Base-by-base conservation (phyloP, 148 eudicot genomes). In the Talinum fruticosum region DNA sequence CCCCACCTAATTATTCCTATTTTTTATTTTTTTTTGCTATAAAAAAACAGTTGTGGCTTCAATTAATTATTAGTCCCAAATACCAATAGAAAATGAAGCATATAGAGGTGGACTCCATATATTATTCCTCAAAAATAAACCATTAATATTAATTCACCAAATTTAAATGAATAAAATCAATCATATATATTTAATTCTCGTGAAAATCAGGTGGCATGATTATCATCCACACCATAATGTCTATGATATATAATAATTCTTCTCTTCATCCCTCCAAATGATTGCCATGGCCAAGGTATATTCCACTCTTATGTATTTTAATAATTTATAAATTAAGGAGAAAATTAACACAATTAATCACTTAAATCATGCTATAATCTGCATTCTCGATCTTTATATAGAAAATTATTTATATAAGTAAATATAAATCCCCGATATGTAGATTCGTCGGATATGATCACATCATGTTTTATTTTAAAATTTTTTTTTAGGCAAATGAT, bases 241-340 rank as follows among this genome's bases (percentile, higher is more conserved):
- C 53, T 44, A 72, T n/a, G n/a, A n/a, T n/a, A n/a, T n/a, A 5
- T 54, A 26, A 6, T 10, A 54, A 54, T 2, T 54, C 24, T 54
- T 54, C 36, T 49, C 62, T 16, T 71, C 57, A 71, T 45, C 74
- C 59, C 5, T 71, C 29, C 75, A 72, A 72, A 72, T 72, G 64
- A 51, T 72, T 72, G 75, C 33, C 21, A 16, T 26, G 54, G 54
- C 53, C 54, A 70, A 38, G 23, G 32, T 38, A n/a, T 70, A 23
- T 44, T 26, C 73, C 29, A 10, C 33, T 41, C 51, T 41, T 23
- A 2, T 10, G 5, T 38, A 41, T 69, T 69, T 61, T 12, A 44
- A 1, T 32, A 51, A 51, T 51, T 51, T 51, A 21, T 3, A 18
- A 15, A 16, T 51, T 19, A 4, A 51, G 57, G 1, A 6, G n/a